Evolutionary conservation across 2,329 filamentous ascomycete genomes (phyloP).

Genomic region (Alternaria consortialis): DNA sequence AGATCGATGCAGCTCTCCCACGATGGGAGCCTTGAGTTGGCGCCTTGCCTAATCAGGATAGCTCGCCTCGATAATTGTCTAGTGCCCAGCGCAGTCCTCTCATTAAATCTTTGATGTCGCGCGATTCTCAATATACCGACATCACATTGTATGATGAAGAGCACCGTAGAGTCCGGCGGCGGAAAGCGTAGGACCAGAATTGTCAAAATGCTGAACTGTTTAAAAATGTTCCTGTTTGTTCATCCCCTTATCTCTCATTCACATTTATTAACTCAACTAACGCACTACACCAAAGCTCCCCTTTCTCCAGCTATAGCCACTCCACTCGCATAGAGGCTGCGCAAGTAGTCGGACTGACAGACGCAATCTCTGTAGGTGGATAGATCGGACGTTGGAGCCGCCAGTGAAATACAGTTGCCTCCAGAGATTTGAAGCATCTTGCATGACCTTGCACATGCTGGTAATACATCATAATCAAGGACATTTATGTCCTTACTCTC

Average conservation of each 20-base stretch:
- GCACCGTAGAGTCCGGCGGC: no score
- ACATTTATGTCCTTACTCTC: neutral
- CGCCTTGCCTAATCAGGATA: constrained; percentile 8
- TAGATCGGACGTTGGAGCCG: constrained; percentile 71
- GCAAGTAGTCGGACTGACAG: constrained; percentile 70
- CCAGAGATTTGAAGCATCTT: neutral
- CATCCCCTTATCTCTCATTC: neutral
- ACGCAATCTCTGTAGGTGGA: constrained; percentile 66
- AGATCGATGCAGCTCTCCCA: neutral
- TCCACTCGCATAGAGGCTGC: constrained; percentile 64
- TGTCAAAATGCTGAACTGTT: no score
- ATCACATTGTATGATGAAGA: no score
- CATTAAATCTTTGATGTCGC: neutral
- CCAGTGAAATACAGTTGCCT: neutral
- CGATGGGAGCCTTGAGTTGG: neutral
- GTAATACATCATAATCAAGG: constrained; percentile 46
- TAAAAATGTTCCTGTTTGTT: no score
- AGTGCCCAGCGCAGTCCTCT: neutral
- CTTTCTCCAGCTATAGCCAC: constrained; percentile 40
- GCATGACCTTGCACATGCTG: constrained; percentile 64
- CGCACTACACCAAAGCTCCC: neutral
- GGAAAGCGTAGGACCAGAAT: no score
- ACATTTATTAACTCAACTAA: no score
- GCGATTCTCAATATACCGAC: neutral
- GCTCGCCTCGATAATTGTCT: neutral